Evolutionary conservation across 2,329 filamentous ascomycete genomes (phyloP).

Genomic region (Paraphaeosphaeria sporulosa): DNA sequence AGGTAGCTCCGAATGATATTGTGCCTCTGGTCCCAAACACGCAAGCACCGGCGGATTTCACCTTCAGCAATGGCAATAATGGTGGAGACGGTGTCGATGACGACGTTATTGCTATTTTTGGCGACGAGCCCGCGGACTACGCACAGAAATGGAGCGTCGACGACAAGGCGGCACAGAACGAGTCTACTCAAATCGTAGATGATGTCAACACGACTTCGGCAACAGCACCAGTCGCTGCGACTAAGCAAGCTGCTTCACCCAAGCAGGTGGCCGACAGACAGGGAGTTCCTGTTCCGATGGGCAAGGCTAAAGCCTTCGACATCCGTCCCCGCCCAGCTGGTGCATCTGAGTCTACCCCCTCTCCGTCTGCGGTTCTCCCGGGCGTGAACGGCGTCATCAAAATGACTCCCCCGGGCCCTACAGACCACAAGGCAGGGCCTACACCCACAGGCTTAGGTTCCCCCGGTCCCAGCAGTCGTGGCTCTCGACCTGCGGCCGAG

Average conservation of each 20-base stretch:
- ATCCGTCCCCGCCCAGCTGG: background rate
- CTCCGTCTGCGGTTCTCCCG: background rate
- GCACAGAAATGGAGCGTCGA: slow-evolving; percentile 14
- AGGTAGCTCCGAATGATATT: background rate
- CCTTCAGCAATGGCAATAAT: slow-evolving; percentile 6
- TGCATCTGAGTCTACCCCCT: background rate
- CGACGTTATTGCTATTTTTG: slow-evolving; percentile 16
- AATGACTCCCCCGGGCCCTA: too few relatives aligned
- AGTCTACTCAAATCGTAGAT: background rate
- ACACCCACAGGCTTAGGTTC: background rate
- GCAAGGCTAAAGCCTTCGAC: background rate
- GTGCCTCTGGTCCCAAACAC: background rate
- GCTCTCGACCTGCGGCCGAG: background rate
- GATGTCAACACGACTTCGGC: background rate
- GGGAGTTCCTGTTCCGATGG: background rate
- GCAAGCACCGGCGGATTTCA: background rate
- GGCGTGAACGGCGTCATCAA: background rate
- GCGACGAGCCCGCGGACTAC: slow-evolving; percentile 17
- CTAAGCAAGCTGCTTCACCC: background rate
- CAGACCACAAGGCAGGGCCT: background rate
- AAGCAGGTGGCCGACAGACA: background rate
- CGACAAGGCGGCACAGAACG: background rate
- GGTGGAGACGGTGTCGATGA: slow-evolving; percentile 16
- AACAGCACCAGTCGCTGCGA: background rate
- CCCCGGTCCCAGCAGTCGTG: too few relatives aligned